Evolutionary conservation across 1,284 basidiomycete genomes (phyloP).

Genomic region (Ustilago lituana): DNA sequence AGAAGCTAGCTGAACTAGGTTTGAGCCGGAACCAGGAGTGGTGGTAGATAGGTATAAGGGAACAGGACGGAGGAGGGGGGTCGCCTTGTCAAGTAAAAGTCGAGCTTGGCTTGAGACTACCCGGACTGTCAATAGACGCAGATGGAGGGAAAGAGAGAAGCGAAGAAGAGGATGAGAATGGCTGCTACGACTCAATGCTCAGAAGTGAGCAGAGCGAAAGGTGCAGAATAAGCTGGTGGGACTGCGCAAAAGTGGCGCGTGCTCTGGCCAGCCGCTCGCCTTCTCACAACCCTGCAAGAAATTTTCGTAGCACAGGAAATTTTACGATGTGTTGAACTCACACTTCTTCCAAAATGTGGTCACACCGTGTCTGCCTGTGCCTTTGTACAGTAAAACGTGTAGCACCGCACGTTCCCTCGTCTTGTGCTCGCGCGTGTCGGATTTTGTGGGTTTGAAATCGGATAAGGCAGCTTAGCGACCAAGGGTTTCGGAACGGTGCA

Average conservation of each 20-base stretch:
- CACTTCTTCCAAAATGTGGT: conserved; percentile 5
- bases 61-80: background rate
- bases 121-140: conserved; percentile 17
- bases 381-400: too few relatives aligned
- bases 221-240: background rate
- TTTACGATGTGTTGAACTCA: conserved; percentile 5
- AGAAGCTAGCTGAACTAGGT: conserved; percentile 2
- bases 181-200: too few relatives aligned
- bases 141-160: conserved; percentile 15
- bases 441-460: conserved; percentile 21
- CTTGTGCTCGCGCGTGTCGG: conserved; percentile 2
- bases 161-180: too few relatives aligned
- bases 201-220: background rate
- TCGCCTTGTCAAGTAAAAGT: background rate
- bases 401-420: conserved; percentile 1
- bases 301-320: conserved; percentile 12
- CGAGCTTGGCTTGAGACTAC: conserved; percentile 8
- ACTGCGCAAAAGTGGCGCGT: background rate
- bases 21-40: conserved; percentile 25
- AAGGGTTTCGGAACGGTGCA: too few relatives aligned
- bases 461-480: background rate
- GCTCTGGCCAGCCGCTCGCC: background rate
- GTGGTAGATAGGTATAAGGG: conserved; percentile 18
- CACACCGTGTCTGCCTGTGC: background rate
- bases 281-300: background rate